These are phyloP conservation scores for Pharus latifolius DNA, from an alignment of 176 grass and related monocot genomes.

Conservation along the genomic window DNA sequence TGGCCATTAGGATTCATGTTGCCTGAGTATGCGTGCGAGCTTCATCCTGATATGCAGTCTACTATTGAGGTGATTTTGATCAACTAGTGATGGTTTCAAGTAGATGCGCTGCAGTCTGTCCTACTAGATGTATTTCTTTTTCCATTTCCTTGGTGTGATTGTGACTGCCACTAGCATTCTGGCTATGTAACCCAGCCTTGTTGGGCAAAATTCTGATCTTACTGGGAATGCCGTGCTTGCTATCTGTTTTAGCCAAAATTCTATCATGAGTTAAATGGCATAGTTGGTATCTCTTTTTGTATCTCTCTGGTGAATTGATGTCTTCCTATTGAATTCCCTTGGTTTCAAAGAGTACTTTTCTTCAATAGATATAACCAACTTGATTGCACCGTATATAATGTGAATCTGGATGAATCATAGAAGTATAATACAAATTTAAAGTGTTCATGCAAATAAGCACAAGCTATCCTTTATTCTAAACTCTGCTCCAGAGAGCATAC, in stretches of 20 bases:
- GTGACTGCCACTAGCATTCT: background rate
- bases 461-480: constrained; percentile 8
- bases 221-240: background rate
- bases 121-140: background rate
- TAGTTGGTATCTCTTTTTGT: background rate
- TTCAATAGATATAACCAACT: too few species aligned
- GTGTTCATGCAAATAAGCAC: background rate
- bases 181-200: constrained; percentile 3
- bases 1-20: background rate
- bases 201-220: background rate
- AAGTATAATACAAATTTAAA: background rate
- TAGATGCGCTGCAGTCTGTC: background rate
- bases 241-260: background rate
- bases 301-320: background rate
- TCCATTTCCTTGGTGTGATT: background rate
- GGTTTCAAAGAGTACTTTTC: too few species aligned
- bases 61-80: constrained; percentile 12
- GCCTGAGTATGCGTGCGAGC: background rate
- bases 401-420: background rate
- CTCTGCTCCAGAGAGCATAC: background rate
- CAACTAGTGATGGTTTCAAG: background rate
- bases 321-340: too few species aligned
- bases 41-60: background rate
- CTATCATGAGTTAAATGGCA: background rate
- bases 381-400: background rate